Evolutionary conservation across 257 asterid genomes (phyloP).

Genomic region (Nicotiana undulata): DNA sequence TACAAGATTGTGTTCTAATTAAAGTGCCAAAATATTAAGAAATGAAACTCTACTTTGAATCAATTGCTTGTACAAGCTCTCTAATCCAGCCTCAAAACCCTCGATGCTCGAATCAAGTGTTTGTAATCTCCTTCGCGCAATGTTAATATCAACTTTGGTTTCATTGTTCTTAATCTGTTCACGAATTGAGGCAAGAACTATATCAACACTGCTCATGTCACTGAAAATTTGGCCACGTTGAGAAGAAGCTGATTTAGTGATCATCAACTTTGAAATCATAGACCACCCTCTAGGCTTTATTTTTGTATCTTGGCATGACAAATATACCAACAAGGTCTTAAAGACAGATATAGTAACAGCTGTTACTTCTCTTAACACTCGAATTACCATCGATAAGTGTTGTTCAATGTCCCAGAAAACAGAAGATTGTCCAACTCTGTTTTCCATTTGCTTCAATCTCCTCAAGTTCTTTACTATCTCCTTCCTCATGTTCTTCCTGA

Average conservation of each 20-base stretch:
- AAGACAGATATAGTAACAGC: slow-evolving; percentile 23
- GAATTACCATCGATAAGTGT: slow-evolving; percentile 1
- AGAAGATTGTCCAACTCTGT: slow-evolving; percentile 9
- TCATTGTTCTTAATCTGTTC: slow-evolving; percentile 18
- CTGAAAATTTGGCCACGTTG: slow-evolving; percentile 7
- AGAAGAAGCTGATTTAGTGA: slow-evolving; percentile 13
- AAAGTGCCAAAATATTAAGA: slow-evolving; percentile 21
- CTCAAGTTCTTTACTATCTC: slow-evolving; percentile 36
- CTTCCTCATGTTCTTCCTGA: slow-evolving; percentile 47
- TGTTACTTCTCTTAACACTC: slow-evolving; percentile 28
- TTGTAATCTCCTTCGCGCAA: slow-evolving; percentile 27
- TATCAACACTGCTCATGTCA: slow-evolving; percentile 37
- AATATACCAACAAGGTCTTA: slow-evolving; percentile 30
- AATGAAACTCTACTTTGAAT: slow-evolving; percentile 26
- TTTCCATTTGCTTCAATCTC: slow-evolving; percentile 40
- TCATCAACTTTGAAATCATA: slow-evolving; percentile 29
- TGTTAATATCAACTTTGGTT: slow-evolving; percentile 20
- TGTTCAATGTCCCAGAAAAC: slow-evolving; percentile 11
- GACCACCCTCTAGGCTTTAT: slow-evolving; percentile 24
- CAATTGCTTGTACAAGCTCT: slow-evolving; percentile 26
- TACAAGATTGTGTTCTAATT: not conserved
- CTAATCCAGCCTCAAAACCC: slow-evolving; percentile 25
- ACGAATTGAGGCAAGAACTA: slow-evolving; percentile 25
- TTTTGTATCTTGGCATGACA: slow-evolving; percentile 38
- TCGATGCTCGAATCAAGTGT: slow-evolving; percentile 20